A percentile compares a stretch with the other conserved stretches of the same genome.
Conservation (phyloP, 305 asterid species). For the Ruellia speciosa region DNA sequence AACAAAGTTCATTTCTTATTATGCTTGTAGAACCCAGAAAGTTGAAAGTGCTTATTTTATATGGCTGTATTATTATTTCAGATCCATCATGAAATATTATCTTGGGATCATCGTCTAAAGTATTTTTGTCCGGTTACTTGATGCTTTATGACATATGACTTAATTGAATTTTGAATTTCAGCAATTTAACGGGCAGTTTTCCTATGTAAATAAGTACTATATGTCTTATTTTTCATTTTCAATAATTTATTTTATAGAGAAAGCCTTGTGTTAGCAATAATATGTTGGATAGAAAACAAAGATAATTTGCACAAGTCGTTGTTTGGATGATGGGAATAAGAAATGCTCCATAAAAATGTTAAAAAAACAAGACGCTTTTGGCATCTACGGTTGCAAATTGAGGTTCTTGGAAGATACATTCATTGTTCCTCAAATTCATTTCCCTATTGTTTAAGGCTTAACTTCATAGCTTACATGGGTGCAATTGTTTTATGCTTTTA, state of each 20-base stretch:
- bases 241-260: no score
- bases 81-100: background rate
- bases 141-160: background rate
- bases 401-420: background rate
- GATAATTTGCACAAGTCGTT: background rate
- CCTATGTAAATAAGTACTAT: background rate
- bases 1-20: background rate
- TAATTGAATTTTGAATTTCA: background rate
- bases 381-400: background rate
- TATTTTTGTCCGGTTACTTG: background rate
- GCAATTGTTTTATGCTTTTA: slow-evolving; percentile 26
- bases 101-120: background rate
- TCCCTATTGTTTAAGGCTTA: background rate
- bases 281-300: no score
- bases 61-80: background rate
- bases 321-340: background rate
- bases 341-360: background rate
- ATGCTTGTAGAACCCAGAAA: background rate
- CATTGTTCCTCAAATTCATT: background rate
- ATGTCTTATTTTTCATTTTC: no score
- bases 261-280: no score
- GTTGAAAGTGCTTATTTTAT: background rate
- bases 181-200: background rate
- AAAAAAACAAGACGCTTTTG: background rate
- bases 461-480: slow-evolving; percentile 12